phyloP scores from a whole-genome alignment of 2,329 filamentous ascomycete genomes.

The Fusarium staphyleae region DNA sequence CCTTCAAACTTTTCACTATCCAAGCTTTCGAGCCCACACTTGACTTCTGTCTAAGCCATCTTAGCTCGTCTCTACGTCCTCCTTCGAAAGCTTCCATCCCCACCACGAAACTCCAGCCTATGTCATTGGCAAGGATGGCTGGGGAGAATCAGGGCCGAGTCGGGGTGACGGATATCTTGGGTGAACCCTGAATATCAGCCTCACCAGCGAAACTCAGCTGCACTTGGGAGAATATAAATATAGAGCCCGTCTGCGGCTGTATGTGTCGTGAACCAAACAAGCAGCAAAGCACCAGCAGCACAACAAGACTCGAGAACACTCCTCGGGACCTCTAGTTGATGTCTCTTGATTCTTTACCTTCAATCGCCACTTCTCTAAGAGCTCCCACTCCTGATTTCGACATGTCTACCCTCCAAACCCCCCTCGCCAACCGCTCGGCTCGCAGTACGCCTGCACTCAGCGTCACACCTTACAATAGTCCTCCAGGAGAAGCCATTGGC shows the following conservation, averaged over 20 bases:
- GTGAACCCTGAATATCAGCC: conserved; percentile 14
- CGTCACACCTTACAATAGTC: conserved; percentile 25
- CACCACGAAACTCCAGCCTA: conserved; percentile 27
- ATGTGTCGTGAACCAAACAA: conserved; percentile 1
- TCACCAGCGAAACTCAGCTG: background rate
- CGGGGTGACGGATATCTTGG: conserved; percentile 15
- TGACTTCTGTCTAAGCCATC: conserved; percentile 23
- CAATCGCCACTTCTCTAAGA: conserved; percentile 28
- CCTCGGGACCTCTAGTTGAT: conserved; percentile 13
- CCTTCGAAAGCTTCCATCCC: conserved; percentile 25
- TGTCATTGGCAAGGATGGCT: conserved; percentile 39
- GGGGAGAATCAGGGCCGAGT: conserved; percentile 32
- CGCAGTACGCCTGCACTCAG: conserved; percentile 37
- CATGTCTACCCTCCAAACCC: conserved; percentile 34
- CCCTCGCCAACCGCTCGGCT: conserved; percentile 31
- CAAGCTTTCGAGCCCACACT: conserved; percentile 22
- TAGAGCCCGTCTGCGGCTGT: conserved; percentile 13
- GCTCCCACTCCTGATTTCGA: conserved; percentile 14
- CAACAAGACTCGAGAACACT: conserved; percentile 9
- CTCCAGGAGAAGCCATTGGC: conserved; percentile 28
- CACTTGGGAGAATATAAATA: conserved; percentile 29
- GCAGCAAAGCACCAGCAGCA: conserved; percentile 9
- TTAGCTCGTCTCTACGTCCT: conserved; percentile 12
- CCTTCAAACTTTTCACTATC: conserved; percentile 28
- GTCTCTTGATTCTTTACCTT: conserved; percentile 24